Base-by-base conservation (phyloP, 192 early-diverging fungal species). In the Rhizoclosmatium sp. region DNA sequence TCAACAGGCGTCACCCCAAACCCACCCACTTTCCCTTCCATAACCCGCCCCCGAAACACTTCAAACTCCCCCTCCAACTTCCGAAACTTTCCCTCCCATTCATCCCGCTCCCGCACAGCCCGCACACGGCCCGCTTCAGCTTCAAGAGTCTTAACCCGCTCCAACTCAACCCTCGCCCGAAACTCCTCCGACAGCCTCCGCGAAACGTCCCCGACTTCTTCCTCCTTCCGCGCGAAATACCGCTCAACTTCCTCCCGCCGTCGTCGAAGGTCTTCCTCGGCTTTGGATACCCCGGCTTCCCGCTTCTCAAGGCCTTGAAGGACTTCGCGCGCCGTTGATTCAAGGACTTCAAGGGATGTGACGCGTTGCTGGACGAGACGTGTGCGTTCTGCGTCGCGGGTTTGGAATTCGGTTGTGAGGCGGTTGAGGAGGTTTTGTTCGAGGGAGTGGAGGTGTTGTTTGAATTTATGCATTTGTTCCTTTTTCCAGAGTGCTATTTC, bases 401-500 rank as follows among this genome's bases (percentile, higher is more conserved):
- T n/a, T 51, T 66, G 39, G 64, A 69, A 87, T 60, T 89, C 85
- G 59, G 16, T 45, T 31, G 82, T 82, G 21, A 87, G 77, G 56
- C 78, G 47, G 4, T 40, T 59, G 42, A 85, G 45, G 48, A 86
- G 76, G 42, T 78, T 69, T 42, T 16, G 19, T 65, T 89, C 84
- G 14, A 82, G 76, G 9, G 48, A 21, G 42, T 71, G 47, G 12
- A 89, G 73, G 41, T 87, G 78, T 1, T 49, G 12, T 31, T 78
- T 67, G 71, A 89, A 89, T 46, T 83, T 79, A n/a, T 61, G 48
- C 69, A 85, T 81, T 54, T 89, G 80, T n/a, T 79, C 76, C 39
- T 78, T 67, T 23, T 81, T 73, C 88, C 88, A 89, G 9, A 89
- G 48, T 54, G 85, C 88, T 23, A 85, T 69, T 56, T 89, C 85